Percentiles rank a stretch among this genome's conserved stretches.
Conservation (phyloP, 2,329 filamentous ascomycete genomes). For the Phialophora macrospora region DNA sequence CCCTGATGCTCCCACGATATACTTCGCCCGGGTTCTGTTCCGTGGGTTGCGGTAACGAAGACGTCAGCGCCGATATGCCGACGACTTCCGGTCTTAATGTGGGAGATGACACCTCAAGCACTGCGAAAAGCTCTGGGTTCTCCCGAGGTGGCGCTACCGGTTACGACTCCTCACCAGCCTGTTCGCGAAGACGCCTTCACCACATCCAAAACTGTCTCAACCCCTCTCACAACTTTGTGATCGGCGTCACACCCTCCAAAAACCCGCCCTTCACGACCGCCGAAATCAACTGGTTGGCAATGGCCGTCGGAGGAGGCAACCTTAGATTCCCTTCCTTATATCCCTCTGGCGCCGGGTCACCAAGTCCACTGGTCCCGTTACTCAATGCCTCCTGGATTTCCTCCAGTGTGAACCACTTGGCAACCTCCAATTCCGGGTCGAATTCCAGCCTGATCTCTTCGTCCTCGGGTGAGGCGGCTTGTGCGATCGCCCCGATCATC, state of each 20-base stretch:
- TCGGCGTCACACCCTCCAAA: conserved; percentile 62
- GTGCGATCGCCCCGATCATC: conserved; percentile 87
- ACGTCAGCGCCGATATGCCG: not conserved
- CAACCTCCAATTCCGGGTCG: conserved; percentile 88
- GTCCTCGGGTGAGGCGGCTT: conserved; percentile 73
- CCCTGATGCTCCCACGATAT: not conserved
- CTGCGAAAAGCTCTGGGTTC: not conserved
- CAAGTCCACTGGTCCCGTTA: conserved; percentile 69
- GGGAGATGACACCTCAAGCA: not conserved
- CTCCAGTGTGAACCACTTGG: conserved; percentile 83
- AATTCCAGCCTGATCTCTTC: conserved; percentile 83
- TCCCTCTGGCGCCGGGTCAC: conserved; percentile 65
- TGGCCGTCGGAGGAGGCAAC: conserved; percentile 83
- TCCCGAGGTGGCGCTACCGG: not conserved
- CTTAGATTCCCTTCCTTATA: conserved; percentile 79
- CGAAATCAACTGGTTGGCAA: conserved; percentile 84
- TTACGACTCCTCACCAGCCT: not conserved
- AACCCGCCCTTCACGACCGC: conserved; percentile 77
- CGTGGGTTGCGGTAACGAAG: not conserved
- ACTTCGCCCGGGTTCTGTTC: not conserved
- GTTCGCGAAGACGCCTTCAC: not conserved
- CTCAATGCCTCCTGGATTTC: conserved; percentile 77
- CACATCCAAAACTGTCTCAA: not conserved
- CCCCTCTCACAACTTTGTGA: conserved; percentile 33
- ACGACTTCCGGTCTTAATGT: not conserved